Percentiles rank a stretch among this genome's conserved stretches.
phyloP scores from a whole-genome alignment of 2,329 filamentous ascomycete genomes.

The Botrytis pseudocinerea region DNA sequence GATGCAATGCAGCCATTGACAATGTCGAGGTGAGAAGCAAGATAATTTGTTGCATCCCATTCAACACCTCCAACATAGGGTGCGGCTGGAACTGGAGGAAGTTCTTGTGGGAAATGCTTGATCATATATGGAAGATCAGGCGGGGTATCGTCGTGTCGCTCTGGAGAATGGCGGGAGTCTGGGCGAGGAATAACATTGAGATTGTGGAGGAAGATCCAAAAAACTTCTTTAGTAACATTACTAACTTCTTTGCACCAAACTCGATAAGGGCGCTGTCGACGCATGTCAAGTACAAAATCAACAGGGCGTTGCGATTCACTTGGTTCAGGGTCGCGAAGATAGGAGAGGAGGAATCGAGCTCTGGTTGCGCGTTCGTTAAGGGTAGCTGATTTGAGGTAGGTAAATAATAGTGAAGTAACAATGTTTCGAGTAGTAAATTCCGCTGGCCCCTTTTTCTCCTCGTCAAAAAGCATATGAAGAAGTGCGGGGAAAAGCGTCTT shows the following conservation, averaged over 20 bases:
- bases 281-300: conserved; percentile 87
- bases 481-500: conserved; percentile 81
- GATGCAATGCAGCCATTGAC: conserved; percentile 88
- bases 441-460: conserved; percentile 96
- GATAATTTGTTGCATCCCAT: conserved; percentile 97
- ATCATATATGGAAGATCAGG: conserved; percentile 62
- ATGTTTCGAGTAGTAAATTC: conserved; percentile 94
- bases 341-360: conserved; percentile 71
- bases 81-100: conserved; percentile 87
- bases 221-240: conserved; percentile 95
- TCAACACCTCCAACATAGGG: conserved; percentile 97
- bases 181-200: conserved; percentile 80
- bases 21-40: conserved; percentile 88
- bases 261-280: conserved; percentile 81
- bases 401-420: conserved; percentile 85
- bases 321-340: conserved; percentile 76
- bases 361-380: conserved; percentile 64
- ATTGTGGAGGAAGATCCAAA: conserved; percentile 98
- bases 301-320: conserved; percentile 75
- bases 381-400: conserved; percentile 73
- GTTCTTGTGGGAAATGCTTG: conserved; percentile 78
- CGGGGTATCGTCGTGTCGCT: conserved; percentile 30
- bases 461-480: conserved; percentile 87
- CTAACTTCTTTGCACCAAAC: conserved; percentile 92
- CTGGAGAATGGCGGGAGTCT: conserved; percentile 38